A percentile compares a stretch with the other conserved stretches of the same genome.
Conservation (phyloP, 805 yeast species). For the Suhomyces sp. region DNA sequence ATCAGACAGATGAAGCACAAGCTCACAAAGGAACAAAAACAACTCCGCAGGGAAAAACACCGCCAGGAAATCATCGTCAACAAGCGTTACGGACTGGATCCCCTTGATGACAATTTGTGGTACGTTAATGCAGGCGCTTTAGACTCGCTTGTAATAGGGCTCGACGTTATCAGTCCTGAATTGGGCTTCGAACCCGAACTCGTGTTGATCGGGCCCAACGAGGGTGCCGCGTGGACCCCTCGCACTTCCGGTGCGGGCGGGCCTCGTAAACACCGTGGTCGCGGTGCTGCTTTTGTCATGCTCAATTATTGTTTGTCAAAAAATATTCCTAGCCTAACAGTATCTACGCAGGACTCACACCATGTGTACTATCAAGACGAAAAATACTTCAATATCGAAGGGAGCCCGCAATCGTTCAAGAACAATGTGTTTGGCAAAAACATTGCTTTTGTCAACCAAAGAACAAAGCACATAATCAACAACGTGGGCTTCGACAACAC, state of each 20-base stretch:
- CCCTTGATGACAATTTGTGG: conserved; percentile 31
- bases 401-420: conserved; percentile 11
- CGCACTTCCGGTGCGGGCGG: not conserved
- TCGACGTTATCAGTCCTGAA: conserved; percentile 24
- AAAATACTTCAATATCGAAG: conserved; percentile 18
- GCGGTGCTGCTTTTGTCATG: conserved; percentile 14
- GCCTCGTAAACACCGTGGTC: conserved; percentile 2
- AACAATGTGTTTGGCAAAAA: conserved; percentile 22
- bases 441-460: conserved; percentile 23
- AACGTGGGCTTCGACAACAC: conserved; percentile 7
- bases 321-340: conserved; percentile 19
- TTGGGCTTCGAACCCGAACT: conserved; percentile 28
- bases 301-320: conserved; percentile 14
- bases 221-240: conserved; percentile 18
- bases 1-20: conserved; percentile 10
- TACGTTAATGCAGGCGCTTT: conserved; percentile 30
- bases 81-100: conserved; percentile 32
- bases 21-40: conserved; percentile 11
- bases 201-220: conserved; percentile 35
- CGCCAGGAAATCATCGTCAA: not conserved
- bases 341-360: conserved; percentile 25
- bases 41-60: conserved; percentile 10
- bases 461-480: conserved; percentile 19
- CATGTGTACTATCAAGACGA: conserved; percentile 36
- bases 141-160: conserved; percentile 22